Conservation (phyloP, 2,329 filamentous ascomycete species). For the Nannizziopsis arthrosporioides region DNA sequence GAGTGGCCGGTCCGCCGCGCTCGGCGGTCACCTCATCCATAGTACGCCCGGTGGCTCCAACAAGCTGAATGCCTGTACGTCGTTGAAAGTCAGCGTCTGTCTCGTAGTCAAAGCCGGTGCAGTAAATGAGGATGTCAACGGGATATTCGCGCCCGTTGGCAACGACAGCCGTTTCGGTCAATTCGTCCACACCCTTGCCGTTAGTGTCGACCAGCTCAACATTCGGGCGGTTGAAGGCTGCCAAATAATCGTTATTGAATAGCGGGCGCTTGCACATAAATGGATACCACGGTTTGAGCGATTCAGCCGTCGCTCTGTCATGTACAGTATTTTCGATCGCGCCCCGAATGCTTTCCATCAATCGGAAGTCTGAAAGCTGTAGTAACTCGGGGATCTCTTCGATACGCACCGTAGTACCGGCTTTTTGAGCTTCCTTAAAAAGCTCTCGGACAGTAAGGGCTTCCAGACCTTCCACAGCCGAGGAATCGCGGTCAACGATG, state of each 20-base stretch:
- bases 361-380: constrained; percentile 28
- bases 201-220: constrained; percentile 51
- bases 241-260: constrained; percentile 39
- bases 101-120: constrained; percentile 33
- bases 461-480: too few species aligned
- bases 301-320: constrained; percentile 40
- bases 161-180: constrained; percentile 39
- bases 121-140: constrained; percentile 38
- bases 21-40: constrained; percentile 39
- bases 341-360: constrained; percentile 36
- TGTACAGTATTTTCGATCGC: constrained; percentile 42
- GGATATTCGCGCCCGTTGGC: constrained; percentile 39
- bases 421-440: too few species aligned
- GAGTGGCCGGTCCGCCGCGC: constrained; percentile 33
- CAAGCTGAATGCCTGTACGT: constrained; percentile 26
- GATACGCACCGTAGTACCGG: too few species aligned
- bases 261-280: constrained; percentile 44
- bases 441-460: too few species aligned
- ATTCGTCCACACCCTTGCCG: constrained; percentile 40
- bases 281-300: constrained; percentile 49
- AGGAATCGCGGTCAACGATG: neutral
- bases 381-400: too few species aligned
- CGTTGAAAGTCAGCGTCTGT: constrained; percentile 15
- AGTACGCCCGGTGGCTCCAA: constrained; percentile 35
- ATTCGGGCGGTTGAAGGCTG: constrained; percentile 46